Evolutionary conservation across 176 grass and related monocot genomes (phyloP).

Genomic region (Echinochloa phyllopogon): DNA sequence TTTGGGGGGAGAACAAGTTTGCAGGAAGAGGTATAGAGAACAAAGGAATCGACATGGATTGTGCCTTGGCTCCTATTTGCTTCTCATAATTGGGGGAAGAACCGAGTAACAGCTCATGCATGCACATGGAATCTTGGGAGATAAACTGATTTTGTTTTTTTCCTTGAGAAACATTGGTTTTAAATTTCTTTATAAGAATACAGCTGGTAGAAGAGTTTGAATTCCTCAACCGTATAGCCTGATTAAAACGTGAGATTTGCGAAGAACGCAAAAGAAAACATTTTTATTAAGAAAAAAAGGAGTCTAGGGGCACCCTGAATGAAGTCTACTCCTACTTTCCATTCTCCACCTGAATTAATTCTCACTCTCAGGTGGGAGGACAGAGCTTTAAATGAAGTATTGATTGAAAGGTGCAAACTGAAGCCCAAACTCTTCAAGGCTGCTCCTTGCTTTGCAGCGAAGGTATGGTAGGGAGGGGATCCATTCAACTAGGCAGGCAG

Average conservation of each 20-base stretch:
- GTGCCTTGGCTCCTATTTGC: constrained; percentile 51
- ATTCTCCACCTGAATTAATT: constrained; percentile 62
- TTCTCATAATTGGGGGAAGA: constrained; percentile 52
- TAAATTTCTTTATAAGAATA: background rate
- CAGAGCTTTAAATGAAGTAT: constrained; percentile 65
- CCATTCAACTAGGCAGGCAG: constrained; percentile 17
- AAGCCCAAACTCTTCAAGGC: constrained; percentile 33
- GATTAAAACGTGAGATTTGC: constrained; percentile 32
- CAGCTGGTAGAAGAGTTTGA: background rate
- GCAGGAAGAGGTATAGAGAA: constrained; percentile 51
- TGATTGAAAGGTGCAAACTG: constrained; percentile 41
- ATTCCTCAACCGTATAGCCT: constrained; percentile 8
- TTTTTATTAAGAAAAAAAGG: background rate
- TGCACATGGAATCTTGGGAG: constrained; percentile 55
- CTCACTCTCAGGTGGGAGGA: constrained; percentile 43
- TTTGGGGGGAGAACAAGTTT: constrained; percentile 46
- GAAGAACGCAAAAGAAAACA: background rate
- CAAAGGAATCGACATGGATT: constrained; percentile 63
- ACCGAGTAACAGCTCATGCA: constrained; percentile 53
- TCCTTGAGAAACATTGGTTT: background rate
- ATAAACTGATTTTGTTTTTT: constrained; percentile 34
- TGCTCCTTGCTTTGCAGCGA: constrained; percentile 45
- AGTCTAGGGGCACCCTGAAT: constrained; percentile 28
- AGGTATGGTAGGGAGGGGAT: constrained; percentile 44
- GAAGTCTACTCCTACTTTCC: constrained; percentile 26